Base-by-base conservation (phyloP, 2,329 filamentous ascomycete species). In the Nothomitra cinnamomea region DNA sequence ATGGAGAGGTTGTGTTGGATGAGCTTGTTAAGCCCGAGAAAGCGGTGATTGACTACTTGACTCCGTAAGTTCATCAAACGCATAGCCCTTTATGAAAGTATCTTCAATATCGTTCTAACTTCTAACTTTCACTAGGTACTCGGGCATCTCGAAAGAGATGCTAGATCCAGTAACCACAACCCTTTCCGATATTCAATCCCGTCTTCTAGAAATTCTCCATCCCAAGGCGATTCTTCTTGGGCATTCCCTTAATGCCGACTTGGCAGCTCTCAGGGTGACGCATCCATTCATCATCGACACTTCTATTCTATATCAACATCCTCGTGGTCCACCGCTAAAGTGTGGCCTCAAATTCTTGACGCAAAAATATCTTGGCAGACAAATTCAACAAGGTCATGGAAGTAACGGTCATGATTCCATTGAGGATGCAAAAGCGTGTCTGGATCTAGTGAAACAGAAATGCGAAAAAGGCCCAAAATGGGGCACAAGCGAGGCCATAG, bases 261-360 rank as follows among this genome's bases (percentile, higher is more conserved):
- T 95, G 32, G 86, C 80, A 57, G 90, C 89, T 1, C 72, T 98
- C 25, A 85, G 82, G 63, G 74, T 95, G 56, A 84, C 87, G 0
- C 92, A 96, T 64, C 92, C 92, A 0, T 95, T 89, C 69, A 82
- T 98, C 60, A 79, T 95, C 63, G 92, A 98, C 67, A 96, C 92
- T 0, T 80, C 87, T 12, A 76, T 96, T 36, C 75, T 95, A 52
- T 98, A 85, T 64, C 89, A 90, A 1, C 92, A 98, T 64, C 85
- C 87, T 8, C 83, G 87, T 36, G 92, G 92, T 0, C 83, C 87
- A 1, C 90, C 90, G 0, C 76, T 94, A 57, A 96, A 94, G 65
- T 88, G 87, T 41, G 87, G 86, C 1, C 75, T 98, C 54, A 95
- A 94, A 68, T 96, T 81, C 74, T 78, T 98, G 1, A 77, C 85